phyloP scores from a whole-genome alignment of 768 basidiomycete species.

The Podaxis sp. region DNA sequence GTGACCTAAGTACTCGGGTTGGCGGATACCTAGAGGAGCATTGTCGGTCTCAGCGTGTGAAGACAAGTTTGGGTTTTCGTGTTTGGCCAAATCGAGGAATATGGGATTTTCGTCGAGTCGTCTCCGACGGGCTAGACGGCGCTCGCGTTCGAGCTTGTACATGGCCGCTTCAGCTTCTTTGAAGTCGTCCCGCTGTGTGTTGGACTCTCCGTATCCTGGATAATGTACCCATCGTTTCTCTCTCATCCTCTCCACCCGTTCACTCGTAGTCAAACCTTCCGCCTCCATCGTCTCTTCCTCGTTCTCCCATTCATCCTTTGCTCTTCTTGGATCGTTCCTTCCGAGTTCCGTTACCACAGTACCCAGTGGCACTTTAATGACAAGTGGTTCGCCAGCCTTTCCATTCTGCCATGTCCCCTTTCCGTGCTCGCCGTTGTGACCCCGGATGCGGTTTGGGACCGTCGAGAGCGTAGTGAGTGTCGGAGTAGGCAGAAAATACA shows the following conservation, averaged over 20 bases:
- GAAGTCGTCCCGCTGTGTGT: conserved; percentile 61
- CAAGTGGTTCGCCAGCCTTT: conserved; percentile 60
- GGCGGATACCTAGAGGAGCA: conserved; percentile 60
- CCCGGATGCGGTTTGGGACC: conserved; percentile 65
- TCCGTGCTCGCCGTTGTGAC: conserved; percentile 64
- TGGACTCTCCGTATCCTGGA: conserved; percentile 59
- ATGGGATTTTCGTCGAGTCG: conserved; percentile 41
- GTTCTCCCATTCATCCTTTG: conserved; percentile 67
- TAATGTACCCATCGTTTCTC: conserved; percentile 78
- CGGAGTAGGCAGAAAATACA: conserved; percentile 79
- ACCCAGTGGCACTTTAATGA: conserved; percentile 84
- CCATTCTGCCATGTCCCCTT: conserved; percentile 89
- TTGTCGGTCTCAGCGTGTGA: conserved; percentile 26
- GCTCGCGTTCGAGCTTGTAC: conserved; percentile 58
- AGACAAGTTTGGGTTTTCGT: conserved; percentile 32
- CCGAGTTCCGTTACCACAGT: conserved; percentile 81
- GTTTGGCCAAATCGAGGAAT: conserved; percentile 58
- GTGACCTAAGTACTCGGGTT: conserved; percentile 50
- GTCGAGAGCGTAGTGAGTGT: conserved; percentile 74
- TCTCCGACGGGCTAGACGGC: conserved; percentile 41
- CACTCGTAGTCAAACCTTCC: conserved; percentile 36
- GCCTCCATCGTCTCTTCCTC: conserved; percentile 54
- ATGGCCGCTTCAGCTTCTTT: conserved; percentile 62
- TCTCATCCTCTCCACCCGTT: conserved; percentile 56
- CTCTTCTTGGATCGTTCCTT: conserved; percentile 59